phyloP scores from a whole-genome alignment of 495 filamentous ascomycete genomes.

The Lasiosphaeris hirsuta region DNA sequence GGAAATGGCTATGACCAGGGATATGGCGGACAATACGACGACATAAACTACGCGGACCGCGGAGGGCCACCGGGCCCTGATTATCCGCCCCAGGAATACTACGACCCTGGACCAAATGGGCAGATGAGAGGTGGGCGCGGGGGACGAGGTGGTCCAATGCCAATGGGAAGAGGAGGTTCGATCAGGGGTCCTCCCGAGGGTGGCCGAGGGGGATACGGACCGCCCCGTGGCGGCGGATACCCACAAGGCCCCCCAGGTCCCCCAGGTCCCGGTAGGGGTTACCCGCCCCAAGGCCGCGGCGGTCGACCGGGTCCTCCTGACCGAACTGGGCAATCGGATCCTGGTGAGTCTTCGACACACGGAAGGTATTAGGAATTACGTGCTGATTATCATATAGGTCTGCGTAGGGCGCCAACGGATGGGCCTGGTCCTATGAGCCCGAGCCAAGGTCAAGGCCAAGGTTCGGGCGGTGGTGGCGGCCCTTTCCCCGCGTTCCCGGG shows the following conservation, averaged over 20 bases:
- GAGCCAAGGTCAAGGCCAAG: conserved; percentile 41
- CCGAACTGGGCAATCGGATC: conserved; percentile 30
- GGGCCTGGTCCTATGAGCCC: conserved; percentile 31
- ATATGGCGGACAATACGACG: conserved; percentile 48
- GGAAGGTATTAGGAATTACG: not conserved
- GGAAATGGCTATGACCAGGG: conserved; percentile 39
- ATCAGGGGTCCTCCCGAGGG: conserved; percentile 37
- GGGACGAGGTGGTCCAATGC: conserved; percentile 35
- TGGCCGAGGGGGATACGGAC: conserved; percentile 35
- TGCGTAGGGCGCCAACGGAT: conserved; percentile 32
- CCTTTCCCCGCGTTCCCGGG: conserved; percentile 66
- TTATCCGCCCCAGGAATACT: conserved; percentile 54
- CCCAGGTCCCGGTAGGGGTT: conserved; percentile 37
- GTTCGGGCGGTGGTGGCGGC: conserved; percentile 55
- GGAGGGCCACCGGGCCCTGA: conserved; percentile 47
- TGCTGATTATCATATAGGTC: conserved; percentile 23
- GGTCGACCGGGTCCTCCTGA: conserved; percentile 38
- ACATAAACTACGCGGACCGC: conserved; percentile 46
- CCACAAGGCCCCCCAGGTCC: conserved; percentile 26
- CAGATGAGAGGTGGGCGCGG: conserved; percentile 26
- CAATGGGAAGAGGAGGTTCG: conserved; percentile 40
- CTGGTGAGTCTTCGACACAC: conserved; percentile 25
- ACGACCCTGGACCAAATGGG: conserved; percentile 37
- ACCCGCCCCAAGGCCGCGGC: conserved; percentile 37
- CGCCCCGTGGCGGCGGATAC: conserved; percentile 30